Evolutionary conservation across 139 green algal species (phyloP).

Genomic region (Chlorella sp.): DNA sequence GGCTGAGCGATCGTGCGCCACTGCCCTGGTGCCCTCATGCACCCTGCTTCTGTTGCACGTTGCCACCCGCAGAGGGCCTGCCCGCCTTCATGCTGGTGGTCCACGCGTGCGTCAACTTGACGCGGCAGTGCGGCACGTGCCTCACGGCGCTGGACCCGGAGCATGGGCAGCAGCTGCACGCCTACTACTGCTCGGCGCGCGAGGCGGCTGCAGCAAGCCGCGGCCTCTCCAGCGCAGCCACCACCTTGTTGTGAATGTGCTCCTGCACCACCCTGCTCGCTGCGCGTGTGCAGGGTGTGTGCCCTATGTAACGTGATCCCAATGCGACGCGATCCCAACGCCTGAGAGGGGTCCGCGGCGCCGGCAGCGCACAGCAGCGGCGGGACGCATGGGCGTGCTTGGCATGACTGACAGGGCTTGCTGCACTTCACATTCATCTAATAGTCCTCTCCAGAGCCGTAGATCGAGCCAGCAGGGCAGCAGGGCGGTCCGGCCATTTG

Average conservation of each 20-base stretch:
- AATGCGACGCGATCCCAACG: neutral
- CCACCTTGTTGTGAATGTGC: neutral
- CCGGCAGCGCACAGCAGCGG: no score
- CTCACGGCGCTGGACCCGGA: conserved; percentile 13
- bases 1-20: no score
- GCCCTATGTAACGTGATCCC: neutral
- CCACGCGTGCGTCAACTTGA: neutral
- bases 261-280: no score
- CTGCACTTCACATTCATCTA: no score
- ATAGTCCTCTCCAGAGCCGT: no score
- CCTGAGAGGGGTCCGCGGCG: neutral
- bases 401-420: neutral
- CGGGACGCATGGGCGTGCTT: neutral
- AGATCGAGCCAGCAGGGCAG: no score
- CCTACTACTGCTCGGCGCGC: neutral
- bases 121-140: conserved; percentile 25
- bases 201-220: neutral
- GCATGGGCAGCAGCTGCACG: conserved; percentile 1
- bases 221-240: neutral
- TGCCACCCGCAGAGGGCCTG: conserved; percentile 3
- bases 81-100: conserved; percentile 19
- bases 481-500: no score
- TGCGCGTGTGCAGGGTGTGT: neutral
- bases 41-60: neutral
- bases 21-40: neutral